Conservation (phyloP, 2,329 filamentous ascomycete species). For the Sphaerulina musiva region DNA sequence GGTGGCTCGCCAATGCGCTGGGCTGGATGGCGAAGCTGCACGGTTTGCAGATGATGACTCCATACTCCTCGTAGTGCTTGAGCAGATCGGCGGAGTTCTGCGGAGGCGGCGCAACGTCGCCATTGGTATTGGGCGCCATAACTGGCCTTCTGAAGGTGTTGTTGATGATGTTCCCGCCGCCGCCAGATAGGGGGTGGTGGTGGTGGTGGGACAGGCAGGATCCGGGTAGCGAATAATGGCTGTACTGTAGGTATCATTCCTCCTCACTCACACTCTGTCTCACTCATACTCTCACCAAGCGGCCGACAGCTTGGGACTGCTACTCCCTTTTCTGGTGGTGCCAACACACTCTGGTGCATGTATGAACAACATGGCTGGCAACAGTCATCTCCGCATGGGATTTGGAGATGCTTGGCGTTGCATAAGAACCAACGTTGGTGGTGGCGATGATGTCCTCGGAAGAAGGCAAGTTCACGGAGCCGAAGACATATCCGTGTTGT, state of each 20-base stretch:
- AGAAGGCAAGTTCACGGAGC: neutral
- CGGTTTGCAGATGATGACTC: constrained; percentile 16
- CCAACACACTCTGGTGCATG: neutral
- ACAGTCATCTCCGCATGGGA: neutral
- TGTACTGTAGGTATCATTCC: neutral
- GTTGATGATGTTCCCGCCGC: neutral
- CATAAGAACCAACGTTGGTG: neutral
- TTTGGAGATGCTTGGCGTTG: neutral
- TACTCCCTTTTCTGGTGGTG: too few species aligned
- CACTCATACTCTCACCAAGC: too few species aligned
- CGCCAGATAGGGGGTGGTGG: neutral
- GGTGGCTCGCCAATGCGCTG: constrained; percentile 13
- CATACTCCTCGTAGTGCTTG: constrained; percentile 16
- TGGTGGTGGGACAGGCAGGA: neutral
- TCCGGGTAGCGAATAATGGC: neutral
- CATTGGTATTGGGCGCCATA: neutral
- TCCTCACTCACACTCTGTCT: too few species aligned
- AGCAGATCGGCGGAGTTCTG: constrained; percentile 5
- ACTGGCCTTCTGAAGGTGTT: neutral
- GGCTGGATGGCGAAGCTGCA: constrained; percentile 19
- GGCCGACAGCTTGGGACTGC: too few species aligned
- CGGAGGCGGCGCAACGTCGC: neutral
- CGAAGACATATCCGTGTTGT: neutral
- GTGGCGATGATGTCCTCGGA: neutral
- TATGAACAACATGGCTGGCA: neutral